A percentile compares a stretch with the other conserved stretches of the same genome.
These are phyloP conservation scores for Alternaria dauci DNA, from an alignment of 2,329 filamentous ascomycete species.

Conservation along the genomic window DNA sequence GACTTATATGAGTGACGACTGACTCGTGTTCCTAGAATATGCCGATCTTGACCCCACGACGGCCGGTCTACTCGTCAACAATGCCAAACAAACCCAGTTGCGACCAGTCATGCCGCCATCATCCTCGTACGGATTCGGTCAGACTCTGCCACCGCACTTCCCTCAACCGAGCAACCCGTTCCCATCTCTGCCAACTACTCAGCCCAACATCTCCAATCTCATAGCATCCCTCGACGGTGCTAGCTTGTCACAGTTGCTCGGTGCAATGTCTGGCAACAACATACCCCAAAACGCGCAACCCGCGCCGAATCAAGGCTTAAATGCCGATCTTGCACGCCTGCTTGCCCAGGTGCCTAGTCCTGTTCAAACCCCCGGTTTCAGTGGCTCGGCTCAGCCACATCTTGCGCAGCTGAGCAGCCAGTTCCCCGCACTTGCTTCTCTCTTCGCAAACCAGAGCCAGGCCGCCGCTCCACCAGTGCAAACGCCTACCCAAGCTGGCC, in stretches of 20 bases:
- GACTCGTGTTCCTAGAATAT: constrained; percentile 67
- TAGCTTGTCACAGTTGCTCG: constrained; percentile 74
- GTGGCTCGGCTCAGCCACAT: constrained; percentile 27
- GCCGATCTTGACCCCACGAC: constrained; percentile 79
- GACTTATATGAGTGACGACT: constrained; percentile 21
- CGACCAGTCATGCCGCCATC: constrained; percentile 44
- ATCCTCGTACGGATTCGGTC: constrained; percentile 39
- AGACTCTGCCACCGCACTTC: constrained; percentile 43
- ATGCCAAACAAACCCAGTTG: constrained; percentile 66
- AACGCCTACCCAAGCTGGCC: constrained; percentile 36
- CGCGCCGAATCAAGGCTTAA: constrained; percentile 39
- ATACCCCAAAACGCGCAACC: constrained; percentile 53
- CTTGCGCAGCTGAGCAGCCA: constrained; percentile 41
- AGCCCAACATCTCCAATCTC: constrained; percentile 67
- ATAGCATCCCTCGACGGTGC: constrained; percentile 73
- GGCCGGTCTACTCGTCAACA: constrained; percentile 80
- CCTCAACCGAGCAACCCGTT: constrained; percentile 49
- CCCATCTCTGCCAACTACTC: constrained; percentile 41
- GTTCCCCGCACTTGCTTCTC: constrained; percentile 42
- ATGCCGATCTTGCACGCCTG: constrained; percentile 51
- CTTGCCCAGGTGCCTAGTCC: constrained; percentile 46
- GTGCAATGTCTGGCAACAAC: constrained; percentile 60
- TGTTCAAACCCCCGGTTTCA: constrained; percentile 36
- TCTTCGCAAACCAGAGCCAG: constrained; percentile 37
- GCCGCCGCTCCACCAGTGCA: constrained; percentile 41